Base-by-base conservation (phyloP, 2,329 filamentous ascomycete species). In the Hypomyces perniciosus region DNA sequence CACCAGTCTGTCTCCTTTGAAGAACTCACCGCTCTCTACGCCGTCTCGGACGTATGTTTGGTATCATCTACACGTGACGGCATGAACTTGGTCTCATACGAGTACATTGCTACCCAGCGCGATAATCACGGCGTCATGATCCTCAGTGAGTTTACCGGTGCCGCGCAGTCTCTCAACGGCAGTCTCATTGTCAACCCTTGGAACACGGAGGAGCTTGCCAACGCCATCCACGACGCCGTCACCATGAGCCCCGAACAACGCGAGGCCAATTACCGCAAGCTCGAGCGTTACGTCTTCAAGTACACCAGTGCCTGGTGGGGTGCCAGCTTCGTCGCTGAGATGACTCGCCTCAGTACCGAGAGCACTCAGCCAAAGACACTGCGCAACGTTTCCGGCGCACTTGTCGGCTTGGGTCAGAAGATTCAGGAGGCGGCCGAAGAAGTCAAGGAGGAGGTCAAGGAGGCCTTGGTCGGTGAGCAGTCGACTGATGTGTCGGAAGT, bases 231-330 rank as follows among this genome's bases (percentile, higher is more conserved):
- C 68, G 90, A 96, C 58, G 90, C 92, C n/a, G 90, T 97, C 40
- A 96, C 91, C 49, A 96, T 97, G 90, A 86, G 86, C 48, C 83
- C 90, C 13, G 91, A 96, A 69, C 87, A 93, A 72, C 84, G 90
- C 48, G 83, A 85, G 54, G 76, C 85, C 51, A 96, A 96, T 70
- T 96, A 89, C 73, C 83, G 86, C 65, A 96, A 96, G 70, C 77
- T 99, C 53, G 88, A 93, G 65, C 88, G 88, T 71, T 97, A 97
- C 65, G 90, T 97, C 53, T 92, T 91, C 72, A 96, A 96, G 74
- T 97, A 96, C 72, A 99, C 93, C 1, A 95, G 89, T 67, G 88
- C 91, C 8, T 96, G 93, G 85, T 97, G 92, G 92, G 92, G 92
- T 28, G 83, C 91, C 67, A 91, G 86, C 58, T 97, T 97, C 65